Conservation (phyloP, 1,284 basidiomycete genomes). For the Caloboletus firmus region DNA sequence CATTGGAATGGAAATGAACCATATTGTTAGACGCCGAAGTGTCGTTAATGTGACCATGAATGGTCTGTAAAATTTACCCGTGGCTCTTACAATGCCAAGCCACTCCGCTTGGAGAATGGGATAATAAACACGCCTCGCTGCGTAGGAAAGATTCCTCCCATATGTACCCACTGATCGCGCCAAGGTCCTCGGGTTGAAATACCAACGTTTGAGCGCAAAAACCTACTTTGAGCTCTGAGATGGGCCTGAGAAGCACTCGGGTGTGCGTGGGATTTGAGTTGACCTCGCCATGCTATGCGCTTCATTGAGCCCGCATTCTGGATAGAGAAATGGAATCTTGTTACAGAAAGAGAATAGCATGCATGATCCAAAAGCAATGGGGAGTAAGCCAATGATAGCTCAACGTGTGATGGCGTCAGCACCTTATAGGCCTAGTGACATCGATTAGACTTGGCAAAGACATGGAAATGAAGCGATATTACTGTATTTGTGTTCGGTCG, state of each 20-base stretch:
- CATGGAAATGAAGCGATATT: not conserved
- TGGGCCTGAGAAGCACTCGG: not conserved
- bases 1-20: not conserved
- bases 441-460: too few relatives aligned
- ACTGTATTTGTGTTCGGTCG: not conserved
- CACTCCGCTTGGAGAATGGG: not conserved
- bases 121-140: not conserved
- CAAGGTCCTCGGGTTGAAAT: not conserved
- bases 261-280: not conserved
- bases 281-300: not conserved
- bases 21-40: not conserved
- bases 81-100: not conserved
- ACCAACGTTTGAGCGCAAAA: not conserved
- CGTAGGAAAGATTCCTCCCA: not conserved
- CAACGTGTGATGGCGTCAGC: not conserved
- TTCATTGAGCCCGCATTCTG: too few relatives aligned
- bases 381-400: not conserved
- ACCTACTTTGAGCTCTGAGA: not conserved
- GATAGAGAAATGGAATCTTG: not conserved
- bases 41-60: too few relatives aligned
- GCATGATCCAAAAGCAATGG: not conserved
- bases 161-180: not conserved
- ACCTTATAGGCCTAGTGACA: not conserved
- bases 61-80: too few relatives aligned
- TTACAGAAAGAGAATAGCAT: not conserved